Evolutionary conservation across 1,139 yeast species (phyloP).

Genomic region (Geotrichum candidum): DNA sequence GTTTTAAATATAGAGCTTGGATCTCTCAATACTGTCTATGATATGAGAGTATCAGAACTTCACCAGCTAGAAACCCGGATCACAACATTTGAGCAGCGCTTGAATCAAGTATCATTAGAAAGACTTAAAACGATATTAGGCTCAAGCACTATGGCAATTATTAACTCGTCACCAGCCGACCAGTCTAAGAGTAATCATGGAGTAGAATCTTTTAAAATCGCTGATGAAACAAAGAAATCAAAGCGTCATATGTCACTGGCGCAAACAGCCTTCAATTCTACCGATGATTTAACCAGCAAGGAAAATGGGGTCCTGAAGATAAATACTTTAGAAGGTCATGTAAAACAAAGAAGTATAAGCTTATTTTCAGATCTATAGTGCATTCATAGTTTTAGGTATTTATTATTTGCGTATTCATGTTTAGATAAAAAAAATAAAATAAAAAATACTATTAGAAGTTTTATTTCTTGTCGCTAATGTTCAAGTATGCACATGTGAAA

Average conservation of each 20-base stretch:
- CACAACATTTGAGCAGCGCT: conserved; percentile 26
- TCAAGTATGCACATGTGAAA: no score
- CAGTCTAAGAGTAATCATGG: conserved; percentile 1
- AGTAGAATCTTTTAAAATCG: conserved; percentile 11
- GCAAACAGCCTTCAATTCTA: conserved; percentile 25
- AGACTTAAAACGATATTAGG: conserved; percentile 34
- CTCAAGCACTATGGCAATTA: conserved; percentile 31
- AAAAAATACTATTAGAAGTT: background rate
- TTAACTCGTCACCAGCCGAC: conserved; percentile 21
- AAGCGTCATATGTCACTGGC: conserved; percentile 28
- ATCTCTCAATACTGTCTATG: conserved; percentile 26
- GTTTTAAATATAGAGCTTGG: conserved; percentile 25
- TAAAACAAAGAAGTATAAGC: conserved; percentile 32
- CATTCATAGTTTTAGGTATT: background rate
- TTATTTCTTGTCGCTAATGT: no score
- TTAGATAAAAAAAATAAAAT: background rate
- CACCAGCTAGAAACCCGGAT: conserved; percentile 29
- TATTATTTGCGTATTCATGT: background rate
- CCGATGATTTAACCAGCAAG: conserved; percentile 20
- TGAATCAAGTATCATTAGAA: conserved; percentile 29
- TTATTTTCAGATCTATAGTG: conserved; percentile 22
- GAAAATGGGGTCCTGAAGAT: conserved; percentile 24
- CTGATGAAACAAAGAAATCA: background rate
- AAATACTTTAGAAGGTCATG: conserved; percentile 18
- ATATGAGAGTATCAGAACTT: conserved; percentile 28